Evolutionary conservation across 306 rosid species (phyloP).

Genomic region (Pachyrhizus erosus): DNA sequence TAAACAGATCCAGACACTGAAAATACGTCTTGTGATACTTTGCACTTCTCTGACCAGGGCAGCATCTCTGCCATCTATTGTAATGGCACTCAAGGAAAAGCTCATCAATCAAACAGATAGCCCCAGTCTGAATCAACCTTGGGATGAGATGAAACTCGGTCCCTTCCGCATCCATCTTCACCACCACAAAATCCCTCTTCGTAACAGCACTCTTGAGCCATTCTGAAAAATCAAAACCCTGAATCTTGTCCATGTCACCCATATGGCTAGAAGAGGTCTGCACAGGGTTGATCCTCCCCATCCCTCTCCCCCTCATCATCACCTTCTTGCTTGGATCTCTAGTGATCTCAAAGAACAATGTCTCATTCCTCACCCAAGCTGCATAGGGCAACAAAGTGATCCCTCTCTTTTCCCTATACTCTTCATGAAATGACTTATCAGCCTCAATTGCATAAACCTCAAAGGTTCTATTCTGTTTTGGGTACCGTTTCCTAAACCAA

Average conservation of each 20-base stretch:
- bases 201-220: conserved; percentile 56
- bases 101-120: conserved; percentile 72
- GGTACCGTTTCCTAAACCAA: conserved; percentile 71
- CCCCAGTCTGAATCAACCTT: conserved; percentile 65
- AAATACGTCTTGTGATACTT: conserved; percentile 58
- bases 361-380: conserved; percentile 76
- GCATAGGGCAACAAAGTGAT: conserved; percentile 61
- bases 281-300: conserved; percentile 63
- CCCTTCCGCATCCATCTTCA: conserved; percentile 79
- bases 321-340: conserved; percentile 52
- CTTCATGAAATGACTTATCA: conserved; percentile 58
- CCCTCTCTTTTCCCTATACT: conserved; percentile 49
- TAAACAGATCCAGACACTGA: conserved; percentile 60
- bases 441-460: conserved; percentile 69
- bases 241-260: conserved; percentile 59
- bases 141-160: conserved; percentile 71
- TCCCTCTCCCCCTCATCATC: conserved; percentile 48
- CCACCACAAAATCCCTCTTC: conserved; percentile 61
- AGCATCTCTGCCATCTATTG: conserved; percentile 65
- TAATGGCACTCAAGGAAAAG: conserved; percentile 72
- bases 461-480: conserved; percentile 60
- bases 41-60: conserved; percentile 61
- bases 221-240: conserved; percentile 62
- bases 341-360: conserved; percentile 68
- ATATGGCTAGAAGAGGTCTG: conserved; percentile 53